A percentile compares a stretch with the other conserved stretches of the same genome.
phyloP scores from a whole-genome alignment of 177 flowering plant species.

The Vitis hybrid region DNA sequence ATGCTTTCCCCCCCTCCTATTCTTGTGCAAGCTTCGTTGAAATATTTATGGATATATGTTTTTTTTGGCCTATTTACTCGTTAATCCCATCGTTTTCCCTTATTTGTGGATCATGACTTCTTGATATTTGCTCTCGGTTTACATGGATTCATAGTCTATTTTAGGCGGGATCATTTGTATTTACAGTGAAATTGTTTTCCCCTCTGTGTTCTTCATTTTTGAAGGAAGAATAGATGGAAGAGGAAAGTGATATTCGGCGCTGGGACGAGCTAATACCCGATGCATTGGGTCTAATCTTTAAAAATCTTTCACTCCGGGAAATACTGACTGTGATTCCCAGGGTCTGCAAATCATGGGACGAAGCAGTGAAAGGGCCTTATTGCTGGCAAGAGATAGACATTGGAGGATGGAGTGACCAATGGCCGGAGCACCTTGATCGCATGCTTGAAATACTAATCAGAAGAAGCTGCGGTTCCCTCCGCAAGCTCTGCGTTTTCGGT shows the following conservation, averaged over 20 bases:
- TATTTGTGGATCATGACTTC: too few relatives aligned
- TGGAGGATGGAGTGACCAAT: conserved; percentile 60
- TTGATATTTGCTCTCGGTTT: too few relatives aligned
- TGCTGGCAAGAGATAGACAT: conserved; percentile 95
- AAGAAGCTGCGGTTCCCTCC: conserved; percentile 64
- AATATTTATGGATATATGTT: not conserved
- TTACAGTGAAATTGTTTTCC: not conserved
- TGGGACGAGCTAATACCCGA: conserved; percentile 90
- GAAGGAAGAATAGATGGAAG: conserved; percentile 43
- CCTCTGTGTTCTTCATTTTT: not conserved
- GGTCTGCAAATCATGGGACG: conserved; percentile 78
- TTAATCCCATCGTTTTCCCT: too few relatives aligned
- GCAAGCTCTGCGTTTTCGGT: conserved; percentile 55
- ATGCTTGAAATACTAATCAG: conserved; percentile 61
- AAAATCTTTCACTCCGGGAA: conserved; percentile 61
- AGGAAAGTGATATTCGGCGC: conserved; percentile 31
- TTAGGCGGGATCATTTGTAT: not conserved
- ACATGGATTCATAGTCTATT: not conserved
- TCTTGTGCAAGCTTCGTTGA: too few relatives aligned
- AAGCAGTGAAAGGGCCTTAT: conserved; percentile 67
- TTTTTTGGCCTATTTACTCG: not conserved
- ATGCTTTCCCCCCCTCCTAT: too few relatives aligned
- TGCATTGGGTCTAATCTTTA: conserved; percentile 74
- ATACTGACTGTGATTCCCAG: conserved; percentile 63
- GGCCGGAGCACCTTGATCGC: conserved; percentile 45